Percentiles rank a stretch among this genome's conserved stretches.
phyloP scores from a whole-genome alignment of 108 stramenopile species.

The Cyclotella cryptica region DNA sequence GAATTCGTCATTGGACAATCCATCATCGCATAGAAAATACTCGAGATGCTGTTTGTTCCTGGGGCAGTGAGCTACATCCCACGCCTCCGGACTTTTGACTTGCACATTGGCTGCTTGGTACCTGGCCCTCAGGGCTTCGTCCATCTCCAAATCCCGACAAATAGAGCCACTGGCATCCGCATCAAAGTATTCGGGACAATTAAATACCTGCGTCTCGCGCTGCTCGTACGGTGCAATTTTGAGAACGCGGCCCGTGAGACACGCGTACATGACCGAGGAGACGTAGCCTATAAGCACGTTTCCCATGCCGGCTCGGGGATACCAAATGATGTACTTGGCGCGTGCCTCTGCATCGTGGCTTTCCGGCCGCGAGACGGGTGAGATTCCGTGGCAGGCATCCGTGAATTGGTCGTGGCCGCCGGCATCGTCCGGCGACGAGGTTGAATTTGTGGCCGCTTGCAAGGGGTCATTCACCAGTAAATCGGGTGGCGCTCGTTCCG shows the following conservation, averaged over 20 bases:
- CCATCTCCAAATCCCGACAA: conserved; percentile 19
- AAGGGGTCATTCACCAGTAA: too few relatives aligned
- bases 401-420: too few relatives aligned
- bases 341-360: too few relatives aligned
- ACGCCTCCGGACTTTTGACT: conserved; percentile 6
- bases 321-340: conserved; percentile 3
- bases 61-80: conserved; percentile 1
- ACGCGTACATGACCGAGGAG: conserved; percentile 26
- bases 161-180: not conserved
- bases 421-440: too few relatives aligned
- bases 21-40: conserved; percentile 18
- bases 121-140: not conserved
- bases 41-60: not conserved
- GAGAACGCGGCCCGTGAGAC: conserved; percentile 18
- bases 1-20: conserved; percentile 2
- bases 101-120: not conserved
- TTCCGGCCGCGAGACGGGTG: too few relatives aligned
- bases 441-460: too few relatives aligned
- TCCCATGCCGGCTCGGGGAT: conserved; percentile 4
- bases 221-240: conserved; percentile 6
- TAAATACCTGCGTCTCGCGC: not conserved
- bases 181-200: conserved; percentile 25
- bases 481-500: too few relatives aligned
- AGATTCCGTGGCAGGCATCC: too few relatives aligned
- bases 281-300: conserved; percentile 18